Base-by-base conservation (phyloP, 148 eudicot genomes). In the Rhododendron williamsianum region DNA sequence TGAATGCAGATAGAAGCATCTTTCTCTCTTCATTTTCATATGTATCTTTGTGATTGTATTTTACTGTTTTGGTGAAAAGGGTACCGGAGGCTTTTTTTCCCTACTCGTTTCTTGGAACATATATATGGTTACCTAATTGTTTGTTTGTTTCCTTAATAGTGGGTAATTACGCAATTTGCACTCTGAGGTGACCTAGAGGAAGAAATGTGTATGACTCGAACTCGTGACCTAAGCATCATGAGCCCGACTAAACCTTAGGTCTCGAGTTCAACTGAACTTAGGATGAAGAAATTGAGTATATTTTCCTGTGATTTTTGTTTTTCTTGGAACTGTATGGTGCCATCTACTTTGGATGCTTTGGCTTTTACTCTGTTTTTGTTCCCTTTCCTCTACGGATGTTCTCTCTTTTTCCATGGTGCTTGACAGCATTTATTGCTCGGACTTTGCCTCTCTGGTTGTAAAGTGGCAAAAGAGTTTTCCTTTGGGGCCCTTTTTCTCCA, bases 1-100 rank as follows among this genome's bases (percentile, higher is more conserved):
- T 84, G 74, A 52, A 83, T 87, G 27, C 58, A 23, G 73, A 73
- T 69, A 67, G 51, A 41, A 49, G 78, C 77, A 80, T 83, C 74
- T 84, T 43, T 72, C 51, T 43, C 52, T 52, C 51, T 46, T 63
- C 33, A 36, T 13, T 65, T 38, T 60, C 54, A 27, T 23, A 36
- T 78, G 46, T 58, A 52, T 82, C 33, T 73, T 82, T 78, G 16
- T 19, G 36, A 81, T 33, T 63, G 48, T 76, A 30, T 71, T 71
- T 30, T 71, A 71, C 76, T 71, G 41, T 33, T 71, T 71, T 71
- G 19, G 38, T 13, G 76, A 71, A 65, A 25, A 7, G 30, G 72
- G 65, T 58, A 58, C 25, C 9, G 27, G 13, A 67, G 72, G 33
- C 72, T 25, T 25, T 2, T 67, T 23, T 30, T 63, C 71, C 27